Conservation (phyloP, 371 early-diverging fungal genomes). For the Apophysomyces elegans region DNA sequence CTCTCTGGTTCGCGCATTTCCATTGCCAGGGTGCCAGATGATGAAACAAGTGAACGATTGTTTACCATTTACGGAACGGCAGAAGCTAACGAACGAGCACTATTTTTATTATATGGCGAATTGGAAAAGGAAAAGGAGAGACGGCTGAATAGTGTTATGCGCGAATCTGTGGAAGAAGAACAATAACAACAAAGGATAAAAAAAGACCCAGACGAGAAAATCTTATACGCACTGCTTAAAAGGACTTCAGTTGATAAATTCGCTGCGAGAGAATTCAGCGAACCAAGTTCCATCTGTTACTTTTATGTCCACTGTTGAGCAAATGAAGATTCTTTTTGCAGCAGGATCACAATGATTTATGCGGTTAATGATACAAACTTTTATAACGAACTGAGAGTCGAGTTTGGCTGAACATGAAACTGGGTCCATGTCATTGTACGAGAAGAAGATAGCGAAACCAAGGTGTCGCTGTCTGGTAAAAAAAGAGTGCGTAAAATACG, state of each 20-base stretch:
- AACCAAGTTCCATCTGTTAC: too few relatives aligned
- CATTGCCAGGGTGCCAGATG: slow-evolving; percentile 73
- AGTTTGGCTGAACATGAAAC: slow-evolving; percentile 32
- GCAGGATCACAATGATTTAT: too few relatives aligned
- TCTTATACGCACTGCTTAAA: background rate
- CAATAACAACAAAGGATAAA: background rate
- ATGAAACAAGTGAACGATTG: slow-evolving; percentile 73
- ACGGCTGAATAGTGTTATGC: slow-evolving; percentile 51
- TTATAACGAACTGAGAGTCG: slow-evolving; percentile 16
- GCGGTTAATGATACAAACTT: too few relatives aligned
- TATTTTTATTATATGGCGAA: slow-evolving; percentile 82
- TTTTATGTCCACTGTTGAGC: too few relatives aligned
- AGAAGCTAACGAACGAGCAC: slow-evolving; percentile 82
- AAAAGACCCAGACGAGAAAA: background rate
- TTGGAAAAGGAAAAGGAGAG: slow-evolving; percentile 80
- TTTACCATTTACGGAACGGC: slow-evolving; percentile 84
- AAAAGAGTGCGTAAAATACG: slow-evolving; percentile 28
- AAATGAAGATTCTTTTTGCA: too few relatives aligned
- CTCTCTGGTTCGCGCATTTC: slow-evolving; percentile 82
- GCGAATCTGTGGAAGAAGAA: slow-evolving; percentile 22
- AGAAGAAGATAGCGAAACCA: slow-evolving; percentile 31
- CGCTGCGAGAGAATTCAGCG: too few relatives aligned
- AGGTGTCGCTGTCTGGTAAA: slow-evolving; percentile 26
- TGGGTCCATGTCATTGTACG: slow-evolving; percentile 39
- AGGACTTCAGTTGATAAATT: background rate